Percentiles rank a stretch among this genome's conserved stretches.
Evolutionary conservation across 352 stramenopile genomes (phyloP).

Genomic region (Phytophthora pisi): DNA sequence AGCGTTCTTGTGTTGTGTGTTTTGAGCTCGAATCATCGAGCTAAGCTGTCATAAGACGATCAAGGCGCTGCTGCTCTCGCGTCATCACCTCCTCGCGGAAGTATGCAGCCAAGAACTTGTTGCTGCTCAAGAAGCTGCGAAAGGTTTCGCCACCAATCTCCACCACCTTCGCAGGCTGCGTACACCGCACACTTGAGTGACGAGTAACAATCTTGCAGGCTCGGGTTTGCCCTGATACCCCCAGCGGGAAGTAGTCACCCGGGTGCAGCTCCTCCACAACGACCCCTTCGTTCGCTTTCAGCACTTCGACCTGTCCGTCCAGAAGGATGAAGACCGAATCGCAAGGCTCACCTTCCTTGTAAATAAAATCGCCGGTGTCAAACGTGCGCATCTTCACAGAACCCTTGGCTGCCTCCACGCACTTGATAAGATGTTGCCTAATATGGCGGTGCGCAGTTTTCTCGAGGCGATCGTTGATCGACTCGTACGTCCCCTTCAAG

Average conservation of each 20-base stretch:
- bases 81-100: conserved; percentile 76
- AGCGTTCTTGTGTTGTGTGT: neutral
- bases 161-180: conserved; percentile 67
- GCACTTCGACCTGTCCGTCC: conserved; percentile 72
- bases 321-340: conserved; percentile 86
- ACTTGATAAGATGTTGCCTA: conserved; percentile 78
- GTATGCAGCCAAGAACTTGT: conserved; percentile 83
- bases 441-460: conserved; percentile 63
- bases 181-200: conserved; percentile 77
- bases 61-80: conserved; percentile 63
- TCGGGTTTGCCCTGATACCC: conserved; percentile 70
- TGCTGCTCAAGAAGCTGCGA: conserved; percentile 83
- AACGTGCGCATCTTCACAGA: conserved; percentile 72
- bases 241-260: conserved; percentile 84
- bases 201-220: conserved; percentile 73
- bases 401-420: conserved; percentile 73
- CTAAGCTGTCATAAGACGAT: conserved; percentile 55
- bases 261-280: conserved; percentile 74
- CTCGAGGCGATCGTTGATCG: conserved; percentile 72
- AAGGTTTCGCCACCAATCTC: conserved; percentile 86
- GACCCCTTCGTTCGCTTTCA: conserved; percentile 67
- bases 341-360: conserved; percentile 75
- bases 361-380: conserved; percentile 68
- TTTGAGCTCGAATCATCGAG: neutral
- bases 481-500: conserved; percentile 75